A percentile compares a stretch with the other conserved stretches of the same genome.
phyloP scores from a whole-genome alignment of 2,329 filamentous ascomycete genomes.

The Raffaelea arxii region DNA sequence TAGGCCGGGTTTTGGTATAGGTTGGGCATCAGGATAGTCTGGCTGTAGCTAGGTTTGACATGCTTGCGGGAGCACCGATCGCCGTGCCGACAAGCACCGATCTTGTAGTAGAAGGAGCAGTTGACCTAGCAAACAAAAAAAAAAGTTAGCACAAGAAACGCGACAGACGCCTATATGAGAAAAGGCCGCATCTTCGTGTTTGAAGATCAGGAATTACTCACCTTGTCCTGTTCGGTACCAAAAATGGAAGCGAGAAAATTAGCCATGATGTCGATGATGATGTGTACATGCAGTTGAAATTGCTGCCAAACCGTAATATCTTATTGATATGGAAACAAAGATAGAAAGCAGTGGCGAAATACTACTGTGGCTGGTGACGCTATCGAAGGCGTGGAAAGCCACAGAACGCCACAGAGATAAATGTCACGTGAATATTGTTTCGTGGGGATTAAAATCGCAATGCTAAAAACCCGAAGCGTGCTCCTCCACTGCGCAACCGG shows the following conservation, averaged over 20 bases:
- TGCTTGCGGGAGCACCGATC: conserved; percentile 98
- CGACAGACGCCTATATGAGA: not conserved
- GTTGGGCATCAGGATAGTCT: conserved; percentile 96
- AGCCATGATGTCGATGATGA: conserved; percentile 56
- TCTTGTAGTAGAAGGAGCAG: conserved; percentile 99
- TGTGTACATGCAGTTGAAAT: not conserved
- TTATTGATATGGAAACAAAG: not conserved
- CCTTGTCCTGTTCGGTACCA: conserved; percentile 96
- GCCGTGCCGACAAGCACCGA: conserved; percentile 95
- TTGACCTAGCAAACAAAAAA: conserved; percentile 51
- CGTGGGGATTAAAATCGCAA: too few relatives aligned
- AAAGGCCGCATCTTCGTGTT: conserved; percentile 9
- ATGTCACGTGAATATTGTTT: not conserved
- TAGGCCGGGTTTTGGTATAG: conserved; percentile 98
- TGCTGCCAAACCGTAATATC: too few relatives aligned
- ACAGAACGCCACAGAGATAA: not conserved
- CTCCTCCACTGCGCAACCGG: too few relatives aligned
- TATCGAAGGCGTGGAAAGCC: not conserved
- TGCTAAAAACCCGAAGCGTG: too few relatives aligned
- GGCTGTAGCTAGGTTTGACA: conserved; percentile 96
- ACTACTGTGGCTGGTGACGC: too few relatives aligned
- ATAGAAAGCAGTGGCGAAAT: not conserved
- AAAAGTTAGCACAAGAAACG: not conserved
- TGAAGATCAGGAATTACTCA: conserved; percentile 14
- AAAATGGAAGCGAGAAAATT: conserved; percentile 99